Evolutionary conservation across 768 basidiomycete genomes (phyloP).

Genomic region (Holtermannia corniformis): DNA sequence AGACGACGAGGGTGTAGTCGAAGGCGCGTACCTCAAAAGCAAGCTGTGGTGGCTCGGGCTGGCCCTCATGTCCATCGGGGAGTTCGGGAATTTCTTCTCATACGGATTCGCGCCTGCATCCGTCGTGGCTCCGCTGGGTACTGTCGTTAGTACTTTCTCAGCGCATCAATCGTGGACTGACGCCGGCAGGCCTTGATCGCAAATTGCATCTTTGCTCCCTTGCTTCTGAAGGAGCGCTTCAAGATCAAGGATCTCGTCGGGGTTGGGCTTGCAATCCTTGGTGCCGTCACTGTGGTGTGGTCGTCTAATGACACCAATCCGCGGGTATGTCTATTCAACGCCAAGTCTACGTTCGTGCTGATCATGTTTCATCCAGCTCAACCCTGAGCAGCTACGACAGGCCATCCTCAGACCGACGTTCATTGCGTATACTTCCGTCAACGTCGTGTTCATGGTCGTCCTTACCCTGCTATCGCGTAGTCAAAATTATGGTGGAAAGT

Average conservation of each 20-base stretch:
- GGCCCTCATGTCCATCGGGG: constrained; percentile 78
- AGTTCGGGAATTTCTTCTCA: constrained; percentile 66
- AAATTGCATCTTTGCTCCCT: constrained; percentile 86
- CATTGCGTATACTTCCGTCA: constrained; percentile 61
- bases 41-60: constrained; percentile 91
- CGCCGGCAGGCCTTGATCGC: constrained; percentile 73
- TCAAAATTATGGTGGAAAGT: constrained; percentile 50
- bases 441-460: constrained; percentile 50
- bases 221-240: constrained; percentile 62
- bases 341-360: not conserved
- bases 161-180: not conserved
- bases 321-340: constrained; percentile 39
- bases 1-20: constrained; percentile 14
- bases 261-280: constrained; percentile 66
- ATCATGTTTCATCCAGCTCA: constrained; percentile 42
- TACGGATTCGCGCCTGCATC: constrained; percentile 46
- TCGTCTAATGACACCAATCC: constrained; percentile 59
- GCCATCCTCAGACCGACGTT: constrained; percentile 68
- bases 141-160: constrained; percentile 49
- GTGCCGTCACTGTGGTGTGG: constrained; percentile 88
- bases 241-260: constrained; percentile 51
- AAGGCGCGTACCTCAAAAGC: constrained; percentile 62
- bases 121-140: constrained; percentile 87
- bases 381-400: constrained; percentile 55
- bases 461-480: constrained; percentile 60